These are phyloP conservation scores for Ceratobasidium sp. DNA, from an alignment of 1,284 basidiomycete species.

Conservation along the genomic window DNA sequence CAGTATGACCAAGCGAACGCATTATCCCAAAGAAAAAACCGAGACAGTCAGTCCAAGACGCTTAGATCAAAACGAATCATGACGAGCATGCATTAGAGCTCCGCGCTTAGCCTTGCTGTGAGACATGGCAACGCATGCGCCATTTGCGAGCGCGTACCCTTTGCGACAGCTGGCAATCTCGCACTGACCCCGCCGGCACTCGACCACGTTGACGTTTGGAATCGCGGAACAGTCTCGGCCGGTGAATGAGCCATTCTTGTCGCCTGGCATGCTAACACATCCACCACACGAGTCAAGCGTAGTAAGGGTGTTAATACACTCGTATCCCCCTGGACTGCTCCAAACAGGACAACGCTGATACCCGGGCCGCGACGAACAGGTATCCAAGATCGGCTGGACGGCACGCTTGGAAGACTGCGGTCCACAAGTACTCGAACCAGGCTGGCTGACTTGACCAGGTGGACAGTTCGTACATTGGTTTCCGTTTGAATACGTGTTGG, in stretches of 20 bases:
- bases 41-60: too few relatives aligned
- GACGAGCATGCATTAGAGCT: too few relatives aligned
- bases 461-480: neutral
- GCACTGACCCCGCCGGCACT: neutral
- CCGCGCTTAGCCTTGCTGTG: too few relatives aligned
- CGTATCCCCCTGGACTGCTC: neutral
- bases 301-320: constrained; percentile 1
- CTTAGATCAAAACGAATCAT: too few relatives aligned
- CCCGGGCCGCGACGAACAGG: neutral
- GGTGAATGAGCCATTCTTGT: neutral
- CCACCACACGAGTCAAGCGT: constrained; percentile 28
- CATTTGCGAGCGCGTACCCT: too few relatives aligned
- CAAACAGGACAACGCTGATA: neutral
- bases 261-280: neutral
- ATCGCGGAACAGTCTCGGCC: neutral
- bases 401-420: constrained; percentile 4
- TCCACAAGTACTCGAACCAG: neutral
- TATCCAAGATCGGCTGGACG: neutral
- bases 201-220: neutral
- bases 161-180: neutral
- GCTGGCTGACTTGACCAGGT: neutral
- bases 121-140: too few relatives aligned
- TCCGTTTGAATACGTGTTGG: neutral
- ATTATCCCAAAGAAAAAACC: too few relatives aligned
- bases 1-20: too few relatives aligned